Percentiles rank a stretch among this genome's conserved stretches.
These are phyloP conservation scores for Starmerella stigmatis DNA, from an alignment of 805 yeast genomes.

Conservation along the genomic window DNA sequence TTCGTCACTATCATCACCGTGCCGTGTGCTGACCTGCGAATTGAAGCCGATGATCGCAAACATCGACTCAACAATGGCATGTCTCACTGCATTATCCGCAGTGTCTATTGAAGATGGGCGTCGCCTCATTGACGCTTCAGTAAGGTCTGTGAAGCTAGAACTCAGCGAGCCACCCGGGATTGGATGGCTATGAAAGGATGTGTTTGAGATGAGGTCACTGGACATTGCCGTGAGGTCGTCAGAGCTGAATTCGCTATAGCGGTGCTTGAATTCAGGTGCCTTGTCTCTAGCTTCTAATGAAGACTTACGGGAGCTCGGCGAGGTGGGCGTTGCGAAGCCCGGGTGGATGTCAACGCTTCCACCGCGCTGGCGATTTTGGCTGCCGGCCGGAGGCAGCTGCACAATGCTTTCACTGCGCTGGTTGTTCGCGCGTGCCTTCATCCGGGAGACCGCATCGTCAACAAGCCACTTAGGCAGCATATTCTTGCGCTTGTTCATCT, in stretches of 20 bases:
- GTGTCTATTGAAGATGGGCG: conserved; percentile 5
- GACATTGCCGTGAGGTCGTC: not conserved
- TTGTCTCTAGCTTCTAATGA: not conserved
- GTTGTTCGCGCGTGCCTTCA: conserved; percentile 5
- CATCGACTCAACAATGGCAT: conserved; percentile 22
- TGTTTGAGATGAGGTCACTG: not conserved
- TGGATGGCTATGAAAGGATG: not conserved
- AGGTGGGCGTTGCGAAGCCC: conserved; percentile 8
- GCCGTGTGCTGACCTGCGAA: conserved; percentile 4
- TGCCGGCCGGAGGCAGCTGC: conserved; percentile 4
- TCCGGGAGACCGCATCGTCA: conserved; percentile 9
- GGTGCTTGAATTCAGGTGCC: not conserved
- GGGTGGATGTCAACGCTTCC: not conserved
- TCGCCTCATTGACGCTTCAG: not conserved
- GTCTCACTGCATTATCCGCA: conserved; percentile 21
- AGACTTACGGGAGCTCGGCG: conserved; percentile 21
- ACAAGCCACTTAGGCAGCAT: conserved; percentile 12
- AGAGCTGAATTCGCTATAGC: not conserved
- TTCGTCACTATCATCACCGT: not conserved
- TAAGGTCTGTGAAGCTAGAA: conserved; percentile 5
- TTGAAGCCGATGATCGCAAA: conserved; percentile 23
- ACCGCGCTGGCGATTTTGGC: not conserved
- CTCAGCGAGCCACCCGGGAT: conserved; percentile 8
- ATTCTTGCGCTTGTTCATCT: conserved; percentile 3
- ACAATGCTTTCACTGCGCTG: conserved; percentile 4